These are phyloP conservation scores for Torulaspora delbrueckii DNA, from an alignment of 805 yeast genomes.

Conservation along the genomic window DNA sequence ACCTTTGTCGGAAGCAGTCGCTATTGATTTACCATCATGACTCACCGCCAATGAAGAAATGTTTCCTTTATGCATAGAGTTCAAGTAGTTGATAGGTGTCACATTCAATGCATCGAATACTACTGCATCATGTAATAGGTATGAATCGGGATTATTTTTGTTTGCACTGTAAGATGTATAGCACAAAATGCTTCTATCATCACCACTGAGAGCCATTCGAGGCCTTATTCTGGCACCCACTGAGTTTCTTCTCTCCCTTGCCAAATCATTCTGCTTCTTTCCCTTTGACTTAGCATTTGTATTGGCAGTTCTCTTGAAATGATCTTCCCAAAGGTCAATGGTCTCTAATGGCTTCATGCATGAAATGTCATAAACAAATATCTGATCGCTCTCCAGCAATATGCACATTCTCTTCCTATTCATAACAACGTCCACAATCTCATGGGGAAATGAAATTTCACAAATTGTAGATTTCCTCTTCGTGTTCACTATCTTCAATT, in stretches of 20 bases:
- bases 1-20: slow-evolving; percentile 68
- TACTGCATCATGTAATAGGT: slow-evolving; percentile 48
- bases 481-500: slow-evolving; percentile 63
- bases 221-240: slow-evolving; percentile 16
- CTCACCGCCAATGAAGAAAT: slow-evolving; percentile 41
- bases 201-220: slow-evolving; percentile 28
- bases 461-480: slow-evolving; percentile 71
- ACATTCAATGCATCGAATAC: slow-evolving; percentile 71
- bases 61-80: slow-evolving; percentile 31
- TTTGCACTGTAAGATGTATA: slow-evolving; percentile 26
- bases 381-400: slow-evolving; percentile 64
- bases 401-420: slow-evolving; percentile 81
- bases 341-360: slow-evolving; percentile 79
- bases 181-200: slow-evolving; percentile 33
- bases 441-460: slow-evolving; percentile 80
- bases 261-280: slow-evolving; percentile 4
- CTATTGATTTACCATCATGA: slow-evolving; percentile 53
- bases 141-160: slow-evolving; percentile 40
- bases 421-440: slow-evolving; percentile 65
- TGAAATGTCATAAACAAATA: slow-evolving; percentile 83
- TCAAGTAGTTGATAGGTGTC: slow-evolving; percentile 57
- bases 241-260: slow-evolving; percentile 14
- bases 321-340: slow-evolving; percentile 42
- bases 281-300: slow-evolving; percentile 1
- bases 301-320: slow-evolving; percentile 9